Base-by-base conservation (phyloP, 257 asterid species). In the Forsythia suspensa region DNA sequence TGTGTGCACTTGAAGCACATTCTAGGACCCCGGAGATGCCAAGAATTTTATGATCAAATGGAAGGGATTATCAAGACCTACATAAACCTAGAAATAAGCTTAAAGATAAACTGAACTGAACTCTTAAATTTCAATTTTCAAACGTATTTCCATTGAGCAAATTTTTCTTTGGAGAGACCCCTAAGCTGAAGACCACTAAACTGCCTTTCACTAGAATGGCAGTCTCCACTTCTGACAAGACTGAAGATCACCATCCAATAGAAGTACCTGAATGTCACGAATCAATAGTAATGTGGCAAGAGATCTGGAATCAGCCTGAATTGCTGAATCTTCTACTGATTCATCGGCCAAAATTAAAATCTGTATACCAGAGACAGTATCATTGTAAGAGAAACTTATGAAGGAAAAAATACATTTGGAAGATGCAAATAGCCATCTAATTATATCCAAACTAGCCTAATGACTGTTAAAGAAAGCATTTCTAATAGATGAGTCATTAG, bases 241-340 rank as follows among this genome's bases (percentile, higher is more conserved):
- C 1, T 15, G 57, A 78, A 73, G 71, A 38, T 73, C 34, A 57
- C 59, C 39, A 44, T 44, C 75, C 75, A 79, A 73, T 41, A 40
- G 51, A 52, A 39, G 77, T 87, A 91, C 97, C 97, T 91, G 98
- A 82, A 93, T 93, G 86, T 93, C 98, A 76, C 96, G 97, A 81
- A 93, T 91, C 86, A 91, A 86, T 79, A 93, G 88, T 77, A 93
- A 86, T 46, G 98, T 93, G 71, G 98, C 97, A 76, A 93, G 97
- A 77, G 98, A 93, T 87, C 98, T 90, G 42, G 98, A 93, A 88
- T 93, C 98, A 72, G 96, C 98, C 90, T 90, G 96, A 76, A 93
- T 92, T 52, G 97, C 98, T 18, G 98, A 92, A 82, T 91, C 97
- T 85, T 93, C 98, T 40, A 91, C 97, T 42, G 97, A 92, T 80